Evolutionary conservation across 257 asterid genomes (phyloP).

Genomic region (Solanum etuberosum): DNA sequence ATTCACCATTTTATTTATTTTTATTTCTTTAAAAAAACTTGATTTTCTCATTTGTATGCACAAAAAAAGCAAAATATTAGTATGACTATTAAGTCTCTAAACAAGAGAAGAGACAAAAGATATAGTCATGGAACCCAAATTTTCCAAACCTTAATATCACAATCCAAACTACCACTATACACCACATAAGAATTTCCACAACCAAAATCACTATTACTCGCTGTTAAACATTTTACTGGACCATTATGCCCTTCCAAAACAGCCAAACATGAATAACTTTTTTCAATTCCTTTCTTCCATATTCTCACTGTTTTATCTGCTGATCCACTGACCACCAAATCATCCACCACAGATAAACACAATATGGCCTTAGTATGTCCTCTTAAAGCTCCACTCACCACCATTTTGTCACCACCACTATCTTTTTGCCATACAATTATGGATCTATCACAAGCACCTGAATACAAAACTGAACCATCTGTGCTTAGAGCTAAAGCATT

Average conservation of each 20-base stretch:
- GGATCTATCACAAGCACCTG: slow-evolving; percentile 86
- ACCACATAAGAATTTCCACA: slow-evolving; percentile 23
- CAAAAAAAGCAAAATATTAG: neutral
- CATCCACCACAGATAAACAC: slow-evolving; percentile 47
- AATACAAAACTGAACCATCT: slow-evolving; percentile 50
- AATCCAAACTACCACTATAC: slow-evolving; percentile 74
- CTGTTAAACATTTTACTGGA: slow-evolving; percentile 72
- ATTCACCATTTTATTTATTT: neutral
- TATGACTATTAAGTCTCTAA: neutral
- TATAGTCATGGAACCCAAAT: slow-evolving; percentile 19
- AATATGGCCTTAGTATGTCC: slow-evolving; percentile 65
- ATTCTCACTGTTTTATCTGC: slow-evolving; percentile 56
- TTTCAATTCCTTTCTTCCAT: slow-evolving; percentile 56
- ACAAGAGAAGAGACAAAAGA: neutral
- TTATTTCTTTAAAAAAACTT: too few species aligned
- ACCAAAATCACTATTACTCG: slow-evolving; percentile 5
- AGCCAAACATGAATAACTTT: slow-evolving; percentile 47
- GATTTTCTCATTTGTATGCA: neutral
- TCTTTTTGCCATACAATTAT: slow-evolving; percentile 62
- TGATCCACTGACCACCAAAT: slow-evolving; percentile 73
- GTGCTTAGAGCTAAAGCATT: slow-evolving; percentile 60
- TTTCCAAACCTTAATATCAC: slow-evolving; percentile 55
- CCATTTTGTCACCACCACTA: slow-evolving; percentile 32
- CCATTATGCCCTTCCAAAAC: slow-evolving; percentile 61
- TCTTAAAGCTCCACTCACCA: slow-evolving; percentile 54